Conservation (phyloP, 1,284 basidiomycete species). For the Cutaneotrichosporon spelunceum region DNA sequence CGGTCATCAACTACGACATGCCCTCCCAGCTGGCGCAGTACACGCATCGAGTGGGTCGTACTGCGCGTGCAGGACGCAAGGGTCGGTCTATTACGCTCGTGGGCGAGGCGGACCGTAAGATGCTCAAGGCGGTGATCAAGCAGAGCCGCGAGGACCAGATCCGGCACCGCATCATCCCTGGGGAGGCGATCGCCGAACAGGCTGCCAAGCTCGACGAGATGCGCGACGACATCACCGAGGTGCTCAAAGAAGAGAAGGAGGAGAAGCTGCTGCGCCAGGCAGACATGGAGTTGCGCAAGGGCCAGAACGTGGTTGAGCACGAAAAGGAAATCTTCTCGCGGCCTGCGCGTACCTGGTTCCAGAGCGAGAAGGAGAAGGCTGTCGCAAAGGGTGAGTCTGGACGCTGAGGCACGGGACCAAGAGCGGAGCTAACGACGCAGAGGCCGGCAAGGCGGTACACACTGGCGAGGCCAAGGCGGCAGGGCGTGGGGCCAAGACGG, state of each 20-base stretch:
- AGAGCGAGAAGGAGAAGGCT: conserved; percentile 77
- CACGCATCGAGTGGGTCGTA: conserved; percentile 92
- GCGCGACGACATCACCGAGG: conserved; percentile 74
- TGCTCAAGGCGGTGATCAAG: conserved; percentile 95
- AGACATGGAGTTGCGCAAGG: conserved; percentile 95
- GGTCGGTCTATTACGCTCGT: conserved; percentile 94
- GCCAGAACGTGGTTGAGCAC: conserved; percentile 93
- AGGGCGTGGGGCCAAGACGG: conserved; percentile 45
- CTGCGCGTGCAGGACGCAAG: conserved; percentile 87
- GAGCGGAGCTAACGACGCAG: conserved; percentile 49
- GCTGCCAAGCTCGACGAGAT: conserved; percentile 66
- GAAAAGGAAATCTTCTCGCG: conserved; percentile 90
- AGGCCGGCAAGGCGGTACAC: conserved; percentile 68
- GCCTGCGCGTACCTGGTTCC: conserved; percentile 98
- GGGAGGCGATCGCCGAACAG: conserved; percentile 74
- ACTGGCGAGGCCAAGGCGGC: conserved; percentile 35
- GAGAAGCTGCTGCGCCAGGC: conserved; percentile 85
- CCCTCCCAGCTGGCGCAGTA: conserved; percentile 89
- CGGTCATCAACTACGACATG: conserved; percentile 98
- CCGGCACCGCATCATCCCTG: conserved; percentile 81
- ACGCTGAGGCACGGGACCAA: not conserved
- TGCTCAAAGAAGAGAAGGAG: conserved; percentile 90
- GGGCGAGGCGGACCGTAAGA: conserved; percentile 91
- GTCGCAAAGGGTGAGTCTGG: conserved; percentile 66
- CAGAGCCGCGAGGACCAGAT: conserved; percentile 78